A percentile compares a stretch with the other conserved stretches of the same genome.
phyloP scores from a whole-genome alignment of 2,329 filamentous ascomycete genomes.

The Alternaria conjuncta region DNA sequence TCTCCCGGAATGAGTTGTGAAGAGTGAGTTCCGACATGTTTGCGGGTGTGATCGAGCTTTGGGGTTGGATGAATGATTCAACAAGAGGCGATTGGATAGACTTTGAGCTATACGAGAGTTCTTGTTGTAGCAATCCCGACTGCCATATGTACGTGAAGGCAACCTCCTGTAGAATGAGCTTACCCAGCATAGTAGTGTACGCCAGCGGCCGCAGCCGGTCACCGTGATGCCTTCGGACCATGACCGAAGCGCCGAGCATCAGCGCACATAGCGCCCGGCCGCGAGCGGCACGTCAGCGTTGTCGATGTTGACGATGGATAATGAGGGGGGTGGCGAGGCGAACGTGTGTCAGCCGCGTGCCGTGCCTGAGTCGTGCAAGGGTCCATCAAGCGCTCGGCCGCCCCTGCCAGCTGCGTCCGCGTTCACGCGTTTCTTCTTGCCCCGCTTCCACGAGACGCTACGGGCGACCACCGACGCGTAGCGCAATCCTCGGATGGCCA shows the following conservation, averaged over 20 bases:
- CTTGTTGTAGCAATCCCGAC: background rate
- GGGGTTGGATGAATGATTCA: background rate
- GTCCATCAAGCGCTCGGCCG: background rate
- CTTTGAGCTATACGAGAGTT: background rate
- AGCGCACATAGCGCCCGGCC: background rate
- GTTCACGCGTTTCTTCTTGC: background rate
- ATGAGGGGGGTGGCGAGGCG: background rate
- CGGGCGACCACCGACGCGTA: background rate
- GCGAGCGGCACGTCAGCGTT: background rate
- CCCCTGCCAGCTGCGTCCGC: background rate
- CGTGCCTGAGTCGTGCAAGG: background rate
- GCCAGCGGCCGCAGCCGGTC: background rate
- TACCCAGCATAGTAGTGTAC: background rate
- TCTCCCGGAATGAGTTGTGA: conserved; percentile 38
- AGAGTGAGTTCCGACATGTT: conserved; percentile 26
- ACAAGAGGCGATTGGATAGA: background rate
- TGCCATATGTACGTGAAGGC: background rate
- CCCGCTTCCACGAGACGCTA: background rate
- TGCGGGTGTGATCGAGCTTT: background rate
- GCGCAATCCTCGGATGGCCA: background rate
- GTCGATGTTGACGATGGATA: background rate
- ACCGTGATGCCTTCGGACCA: background rate
- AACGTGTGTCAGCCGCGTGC: background rate
- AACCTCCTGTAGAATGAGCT: background rate
- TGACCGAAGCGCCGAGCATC: background rate